Percentiles rank a stretch among this genome's conserved stretches.
These are phyloP conservation scores for Phaeotremella skinneri DNA, from an alignment of 768 basidiomycete species.

Conservation along the genomic window DNA sequence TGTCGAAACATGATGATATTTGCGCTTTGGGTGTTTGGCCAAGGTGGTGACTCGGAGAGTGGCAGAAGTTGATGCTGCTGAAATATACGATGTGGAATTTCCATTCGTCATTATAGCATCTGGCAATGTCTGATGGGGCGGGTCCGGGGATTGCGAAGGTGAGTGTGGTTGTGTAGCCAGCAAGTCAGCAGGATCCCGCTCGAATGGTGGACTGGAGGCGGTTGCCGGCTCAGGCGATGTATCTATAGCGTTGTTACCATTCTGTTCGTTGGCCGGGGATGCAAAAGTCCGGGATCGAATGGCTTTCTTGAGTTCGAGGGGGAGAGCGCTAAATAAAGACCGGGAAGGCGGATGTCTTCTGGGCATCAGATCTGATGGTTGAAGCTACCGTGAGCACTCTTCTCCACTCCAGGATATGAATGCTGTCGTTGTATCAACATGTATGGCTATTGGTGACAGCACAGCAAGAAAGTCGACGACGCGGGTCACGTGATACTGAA, in stretches of 20 bases:
- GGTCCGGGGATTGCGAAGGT: background rate
- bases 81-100: background rate
- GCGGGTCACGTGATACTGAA: background rate
- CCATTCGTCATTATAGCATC: background rate
- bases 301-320: conserved; percentile 30
- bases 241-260: conserved; percentile 11
- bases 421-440: no score
- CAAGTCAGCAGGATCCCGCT: background rate
- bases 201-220: conserved; percentile 1
- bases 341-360: conserved; percentile 12
- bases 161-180: conserved; percentile 20
- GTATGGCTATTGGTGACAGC: background rate
- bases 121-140: background rate
- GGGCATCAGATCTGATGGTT: no score
- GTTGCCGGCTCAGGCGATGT: conserved; percentile 2
- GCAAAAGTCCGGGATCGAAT: conserved; percentile 26
- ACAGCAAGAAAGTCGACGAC: background rate
- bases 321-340: conserved; percentile 42
- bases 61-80: background rate
- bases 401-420: no score
- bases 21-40: background rate
- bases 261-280: background rate
- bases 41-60: background rate
- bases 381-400: no score
- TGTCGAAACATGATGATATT: no score